Percentiles rank a stretch among this genome's conserved stretches.
phyloP scores from a whole-genome alignment of 441 rosid genomes.

The Metrosideros polymorpha region DNA sequence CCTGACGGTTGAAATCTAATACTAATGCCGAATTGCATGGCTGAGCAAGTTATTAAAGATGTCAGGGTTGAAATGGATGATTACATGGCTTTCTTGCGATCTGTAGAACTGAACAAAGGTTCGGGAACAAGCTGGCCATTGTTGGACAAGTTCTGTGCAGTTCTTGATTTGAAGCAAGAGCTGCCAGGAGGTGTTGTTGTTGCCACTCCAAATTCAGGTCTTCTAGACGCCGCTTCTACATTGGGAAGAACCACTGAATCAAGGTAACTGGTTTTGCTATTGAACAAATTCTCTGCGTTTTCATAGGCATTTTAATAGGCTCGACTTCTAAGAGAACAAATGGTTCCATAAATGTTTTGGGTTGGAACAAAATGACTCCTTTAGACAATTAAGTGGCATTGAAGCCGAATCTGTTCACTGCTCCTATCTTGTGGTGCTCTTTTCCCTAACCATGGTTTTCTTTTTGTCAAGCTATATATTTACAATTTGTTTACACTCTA shows the following conservation, averaged over 20 bases:
- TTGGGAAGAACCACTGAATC: slow-evolving; percentile 23
- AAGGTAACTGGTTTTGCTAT: slow-evolving; percentile 15
- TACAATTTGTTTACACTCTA: neutral
- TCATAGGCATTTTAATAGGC: neutral
- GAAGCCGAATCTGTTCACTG: neutral
- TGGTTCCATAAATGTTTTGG: neutral
- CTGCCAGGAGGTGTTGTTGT: slow-evolving; percentile 34
- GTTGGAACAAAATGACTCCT: neutral
- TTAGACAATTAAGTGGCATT: neutral
- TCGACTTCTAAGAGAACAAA: neutral
- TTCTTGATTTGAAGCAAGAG: slow-evolving; percentile 29
- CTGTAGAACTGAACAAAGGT: slow-evolving; percentile 27
- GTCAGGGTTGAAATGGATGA: neutral
- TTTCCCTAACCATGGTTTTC: neutral
- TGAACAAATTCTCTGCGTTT: neutral
- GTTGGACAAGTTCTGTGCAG: slow-evolving; percentile 23
- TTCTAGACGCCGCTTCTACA: slow-evolving; percentile 20
- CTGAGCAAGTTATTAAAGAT: neutral
- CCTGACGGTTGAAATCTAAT: no score
- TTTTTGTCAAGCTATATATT: neutral
- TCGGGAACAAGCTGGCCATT: slow-evolving; percentile 29
- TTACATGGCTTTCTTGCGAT: neutral
- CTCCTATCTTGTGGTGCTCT: neutral
- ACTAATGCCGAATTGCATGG: neutral
- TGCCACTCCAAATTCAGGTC: slow-evolving; percentile 21